Base-by-base conservation (phyloP, 495 filamentous ascomycete genomes). In the Acidomyces sp. region DNA sequence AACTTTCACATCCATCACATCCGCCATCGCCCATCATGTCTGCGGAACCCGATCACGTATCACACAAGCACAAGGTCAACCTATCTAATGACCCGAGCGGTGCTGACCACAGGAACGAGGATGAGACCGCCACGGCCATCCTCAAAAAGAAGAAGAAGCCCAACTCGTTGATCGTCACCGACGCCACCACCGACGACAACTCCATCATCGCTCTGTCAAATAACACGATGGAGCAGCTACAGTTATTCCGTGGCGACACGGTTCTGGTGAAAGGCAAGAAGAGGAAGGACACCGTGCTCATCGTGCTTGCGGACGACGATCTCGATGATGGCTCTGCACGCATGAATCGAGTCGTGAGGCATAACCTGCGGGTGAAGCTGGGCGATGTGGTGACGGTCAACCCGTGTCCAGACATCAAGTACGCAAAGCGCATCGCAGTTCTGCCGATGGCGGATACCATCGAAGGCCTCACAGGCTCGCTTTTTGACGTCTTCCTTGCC, bases 61-160 rank as follows among this genome's bases (percentile, higher is more conserved):
- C 67, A 34, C 55, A 68, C 37, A 93, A 93, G 78, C 78, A 80
- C 68, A 92, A 93, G 78, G 78, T 82, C 60, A 82, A 95, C 67
- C 66, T 95, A 55, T 37, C 32, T 35, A 73, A 78, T 36, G 39
- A 51, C 34, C 44, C 33, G n/a, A 47, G 37, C 32, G 48, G 48
- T 22, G 43, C 37, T 3, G 38, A 49, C 37, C 30, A 43, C 12
- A 21, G 28, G 11, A 43, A 43, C 7, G 46, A 37, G 17, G 78
- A 78, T 47, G 80, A 94, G 55, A 88, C 82, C 31, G 73, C 90
- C n/a, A 96, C 92, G 13, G 90, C 90, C 51, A 97, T 97, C 48
- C 75, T 97, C 51, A 95, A 93, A 70, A 95, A 94, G 74, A 97
- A 97, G 77, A 97, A 97, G 86, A 97, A 97, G 86, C 86, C 86